Percentiles rank a stretch among this genome's conserved stretches.
phyloP scores from a whole-genome alignment of 176 grass and related monocot species.

The Oryza coarctata region DNA sequence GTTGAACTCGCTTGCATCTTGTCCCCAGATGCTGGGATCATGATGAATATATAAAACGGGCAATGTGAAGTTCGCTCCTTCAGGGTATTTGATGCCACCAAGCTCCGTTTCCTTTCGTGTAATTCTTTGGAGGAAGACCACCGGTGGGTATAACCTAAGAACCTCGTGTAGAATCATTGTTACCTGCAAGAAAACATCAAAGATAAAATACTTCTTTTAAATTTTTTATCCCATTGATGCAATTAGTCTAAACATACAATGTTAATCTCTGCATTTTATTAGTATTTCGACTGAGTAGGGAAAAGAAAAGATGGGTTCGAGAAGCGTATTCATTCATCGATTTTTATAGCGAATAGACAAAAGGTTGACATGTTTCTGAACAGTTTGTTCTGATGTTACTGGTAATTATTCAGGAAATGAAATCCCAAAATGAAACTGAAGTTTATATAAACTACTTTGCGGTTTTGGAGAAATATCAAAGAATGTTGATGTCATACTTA shows the following conservation, averaged over 20 bases:
- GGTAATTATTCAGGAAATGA: neutral
- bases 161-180: slow-evolving; percentile 72
- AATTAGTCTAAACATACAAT: neutral
- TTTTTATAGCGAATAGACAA: neutral
- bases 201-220: too few species aligned
- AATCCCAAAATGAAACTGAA: neutral
- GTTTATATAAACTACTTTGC: neutral
- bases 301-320: neutral
- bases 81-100: slow-evolving; percentile 50
- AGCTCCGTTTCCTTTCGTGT: slow-evolving; percentile 54
- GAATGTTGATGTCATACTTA: slow-evolving; percentile 41
- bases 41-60: slow-evolving; percentile 52
- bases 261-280: neutral
- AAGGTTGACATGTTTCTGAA: neutral
- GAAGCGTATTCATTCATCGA: neutral
- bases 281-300: neutral
- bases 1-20: slow-evolving; percentile 62
- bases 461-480: neutral
- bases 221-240: too few species aligned
- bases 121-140: slow-evolving; percentile 20
- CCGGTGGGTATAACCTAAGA: slow-evolving; percentile 60
- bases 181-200: slow-evolving; percentile 35
- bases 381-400: neutral
- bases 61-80: slow-evolving; percentile 47
- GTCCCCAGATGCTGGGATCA: slow-evolving; percentile 59